phyloP scores from a whole-genome alignment of 2,329 filamentous ascomycete species.

The Pseudogymnoascus sp. region DNA sequence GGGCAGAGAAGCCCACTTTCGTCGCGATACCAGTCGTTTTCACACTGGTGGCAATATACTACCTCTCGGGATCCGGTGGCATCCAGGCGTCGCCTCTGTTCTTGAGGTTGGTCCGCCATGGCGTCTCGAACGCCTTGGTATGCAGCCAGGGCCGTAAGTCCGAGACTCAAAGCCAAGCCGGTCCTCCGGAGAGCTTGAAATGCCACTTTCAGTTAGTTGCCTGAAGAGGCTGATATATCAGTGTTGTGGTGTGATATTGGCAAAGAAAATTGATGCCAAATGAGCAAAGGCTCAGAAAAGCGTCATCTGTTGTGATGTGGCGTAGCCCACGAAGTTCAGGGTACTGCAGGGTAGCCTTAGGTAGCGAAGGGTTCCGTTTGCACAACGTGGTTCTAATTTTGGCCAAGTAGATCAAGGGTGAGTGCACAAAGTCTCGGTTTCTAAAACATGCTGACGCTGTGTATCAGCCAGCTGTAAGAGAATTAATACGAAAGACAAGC shows the following conservation, averaged over 20 bases:
- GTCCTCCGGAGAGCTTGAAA: slow-evolving; percentile 45
- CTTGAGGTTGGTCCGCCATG: slow-evolving; percentile 26
- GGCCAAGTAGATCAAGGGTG: neutral
- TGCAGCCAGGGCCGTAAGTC: slow-evolving; percentile 48
- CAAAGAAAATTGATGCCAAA: neutral
- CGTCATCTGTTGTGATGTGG: slow-evolving; percentile 3
- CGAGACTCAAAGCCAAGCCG: slow-evolving; percentile 50
- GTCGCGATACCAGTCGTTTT: slow-evolving; percentile 71
- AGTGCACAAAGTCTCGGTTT: neutral
- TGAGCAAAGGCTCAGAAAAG: neutral
- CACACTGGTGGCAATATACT: slow-evolving; percentile 78
- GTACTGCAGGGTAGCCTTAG: slow-evolving; percentile 1
- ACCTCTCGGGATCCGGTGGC: slow-evolving; percentile 53
- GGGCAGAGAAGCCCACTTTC: slow-evolving; percentile 65
- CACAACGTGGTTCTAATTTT: slow-evolving; percentile 4
- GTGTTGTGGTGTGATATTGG: neutral
- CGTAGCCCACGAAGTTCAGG: neutral
- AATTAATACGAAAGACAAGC: neutral
- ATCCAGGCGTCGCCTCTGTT: slow-evolving; percentile 36
- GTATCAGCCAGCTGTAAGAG: neutral
- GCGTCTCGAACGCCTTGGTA: slow-evolving; percentile 40
- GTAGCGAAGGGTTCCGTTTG: neutral
- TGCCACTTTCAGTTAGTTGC: slow-evolving; percentile 38
- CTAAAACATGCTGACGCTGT: neutral
- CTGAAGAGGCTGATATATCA: neutral